These are phyloP conservation scores for Moricandia moricandioides DNA, from an alignment of 345 rosid species.

Conservation along the genomic window DNA sequence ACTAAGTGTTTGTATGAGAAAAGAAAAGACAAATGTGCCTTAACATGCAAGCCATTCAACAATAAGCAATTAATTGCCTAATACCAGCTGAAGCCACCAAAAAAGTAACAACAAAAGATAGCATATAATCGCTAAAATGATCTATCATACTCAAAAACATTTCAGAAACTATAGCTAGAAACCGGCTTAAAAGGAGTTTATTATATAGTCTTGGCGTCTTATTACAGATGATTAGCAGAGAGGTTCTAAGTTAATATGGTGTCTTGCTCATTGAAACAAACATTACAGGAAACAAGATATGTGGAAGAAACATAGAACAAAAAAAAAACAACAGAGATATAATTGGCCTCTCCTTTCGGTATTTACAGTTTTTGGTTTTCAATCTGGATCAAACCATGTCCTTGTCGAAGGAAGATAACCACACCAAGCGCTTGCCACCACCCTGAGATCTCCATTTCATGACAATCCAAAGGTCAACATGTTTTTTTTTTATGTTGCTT, in stretches of 20 bases:
- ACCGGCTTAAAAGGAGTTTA: slow-evolving; percentile 10
- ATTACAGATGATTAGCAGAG: slow-evolving; percentile 12
- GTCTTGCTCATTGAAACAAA: neutral
- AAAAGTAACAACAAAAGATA: too few species aligned
- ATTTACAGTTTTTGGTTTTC: slow-evolving; percentile 30
- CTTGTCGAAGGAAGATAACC: slow-evolving; percentile 11
- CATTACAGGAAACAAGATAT: slow-evolving; percentile 19
- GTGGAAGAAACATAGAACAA: neutral
- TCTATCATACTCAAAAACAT: neutral
- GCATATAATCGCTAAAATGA: neutral
- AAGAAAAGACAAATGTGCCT: neutral
- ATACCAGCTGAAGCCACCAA: too few species aligned
- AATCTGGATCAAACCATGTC: slow-evolving; percentile 24
- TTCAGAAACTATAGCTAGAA: neutral
- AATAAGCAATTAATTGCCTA: neutral
- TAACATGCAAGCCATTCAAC: too few species aligned
- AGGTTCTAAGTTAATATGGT: neutral
- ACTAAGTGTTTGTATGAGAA: neutral
- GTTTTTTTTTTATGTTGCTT: neutral
- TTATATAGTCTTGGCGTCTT: slow-evolving; percentile 5
- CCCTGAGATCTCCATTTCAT: slow-evolving; percentile 15
- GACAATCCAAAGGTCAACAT: slow-evolving; percentile 22
- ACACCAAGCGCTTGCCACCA: slow-evolving; percentile 21
- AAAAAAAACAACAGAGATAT: neutral
- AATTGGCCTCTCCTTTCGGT: slow-evolving; percentile 24